Percentiles rank a stretch among this genome's conserved stretches.
These are phyloP conservation scores for Globisporangium cederbergense DNA, from an alignment of 352 stramenopile species.

Conservation along the genomic window DNA sequence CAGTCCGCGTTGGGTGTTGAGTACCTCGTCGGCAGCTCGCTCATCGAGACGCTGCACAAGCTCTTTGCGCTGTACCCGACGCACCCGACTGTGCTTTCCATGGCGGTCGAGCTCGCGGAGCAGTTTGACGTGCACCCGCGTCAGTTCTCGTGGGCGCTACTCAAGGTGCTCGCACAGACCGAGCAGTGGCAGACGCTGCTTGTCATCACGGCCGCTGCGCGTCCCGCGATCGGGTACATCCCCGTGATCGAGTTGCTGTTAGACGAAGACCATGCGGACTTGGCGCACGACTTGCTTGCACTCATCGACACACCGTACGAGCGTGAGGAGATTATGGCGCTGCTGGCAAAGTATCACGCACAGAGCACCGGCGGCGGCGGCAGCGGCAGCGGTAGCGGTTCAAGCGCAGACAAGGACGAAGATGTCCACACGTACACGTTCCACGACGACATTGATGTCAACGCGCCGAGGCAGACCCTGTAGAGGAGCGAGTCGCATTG, in stretches of 20 bases:
- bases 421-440: background rate
- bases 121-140: slow-evolving; percentile 40
- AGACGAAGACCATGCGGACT: slow-evolving; percentile 36
- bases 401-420: background rate
- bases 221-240: slow-evolving; percentile 42
- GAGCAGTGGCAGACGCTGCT: slow-evolving; percentile 51
- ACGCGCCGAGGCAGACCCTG: background rate
- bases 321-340: slow-evolving; percentile 26
- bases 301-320: slow-evolving; percentile 30
- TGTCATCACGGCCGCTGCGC: slow-evolving; percentile 27
- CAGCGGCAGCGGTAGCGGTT: background rate
- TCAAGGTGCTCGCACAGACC: slow-evolving; percentile 37
- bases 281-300: slow-evolving; percentile 32
- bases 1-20: slow-evolving; percentile 31
- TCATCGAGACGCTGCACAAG: slow-evolving; percentile 60
- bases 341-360: slow-evolving; percentile 24
- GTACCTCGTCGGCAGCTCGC: slow-evolving; percentile 45
- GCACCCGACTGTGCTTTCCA: slow-evolving; percentile 29
- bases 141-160: slow-evolving; percentile 55
- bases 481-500: background rate
- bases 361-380: slow-evolving; percentile 10
- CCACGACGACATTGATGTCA: background rate
- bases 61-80: slow-evolving; percentile 46
- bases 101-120: slow-evolving; percentile 36
- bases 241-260: slow-evolving; percentile 45